phyloP scores from a whole-genome alignment of 148 eudicot species.

The Salicornia ramosissima region DNA sequence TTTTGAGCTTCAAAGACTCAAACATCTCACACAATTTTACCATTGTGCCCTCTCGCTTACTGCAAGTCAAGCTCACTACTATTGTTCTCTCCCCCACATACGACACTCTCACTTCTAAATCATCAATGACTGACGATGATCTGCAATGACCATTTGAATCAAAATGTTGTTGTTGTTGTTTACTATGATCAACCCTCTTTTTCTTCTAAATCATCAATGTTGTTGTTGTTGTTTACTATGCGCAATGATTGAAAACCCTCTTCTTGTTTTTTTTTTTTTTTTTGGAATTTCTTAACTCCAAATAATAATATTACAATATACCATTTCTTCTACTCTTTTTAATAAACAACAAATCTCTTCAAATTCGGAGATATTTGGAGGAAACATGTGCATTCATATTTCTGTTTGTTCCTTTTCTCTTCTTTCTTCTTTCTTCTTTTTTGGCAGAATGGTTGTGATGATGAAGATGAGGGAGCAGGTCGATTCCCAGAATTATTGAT shows the following conservation, averaged over 20 bases:
- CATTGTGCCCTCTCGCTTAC: conserved; percentile 56
- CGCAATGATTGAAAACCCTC: too few relatives aligned
- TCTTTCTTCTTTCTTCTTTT: too few relatives aligned
- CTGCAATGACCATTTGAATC: conserved; percentile 22
- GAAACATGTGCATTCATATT: too few relatives aligned
- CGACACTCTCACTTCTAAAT: conserved; percentile 68
- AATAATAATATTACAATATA: too few relatives aligned
- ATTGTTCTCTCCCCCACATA: conserved; percentile 62
- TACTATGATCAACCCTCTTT: conserved; percentile 26
- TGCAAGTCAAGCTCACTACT: conserved; percentile 68
- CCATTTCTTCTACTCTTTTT: too few relatives aligned
- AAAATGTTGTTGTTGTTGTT: conserved; percentile 18
- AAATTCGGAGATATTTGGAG: too few relatives aligned
- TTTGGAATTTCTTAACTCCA: too few relatives aligned
- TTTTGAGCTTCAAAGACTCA: conserved; percentile 74
- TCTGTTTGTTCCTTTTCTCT: too few relatives aligned
- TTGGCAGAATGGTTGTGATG: conserved; percentile 13
- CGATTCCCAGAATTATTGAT: background rate
- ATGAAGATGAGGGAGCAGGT: conserved; percentile 8
- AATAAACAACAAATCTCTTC: too few relatives aligned
- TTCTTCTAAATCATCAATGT: too few relatives aligned
- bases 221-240: too few relatives aligned
- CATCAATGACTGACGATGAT: conserved; percentile 45
- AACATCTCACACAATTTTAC: conserved; percentile 63
- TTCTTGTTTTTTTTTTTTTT: too few relatives aligned